These are phyloP conservation scores for Gossypium thurberi DNA, from an alignment of 345 rosid genomes.

Conservation along the genomic window DNA sequence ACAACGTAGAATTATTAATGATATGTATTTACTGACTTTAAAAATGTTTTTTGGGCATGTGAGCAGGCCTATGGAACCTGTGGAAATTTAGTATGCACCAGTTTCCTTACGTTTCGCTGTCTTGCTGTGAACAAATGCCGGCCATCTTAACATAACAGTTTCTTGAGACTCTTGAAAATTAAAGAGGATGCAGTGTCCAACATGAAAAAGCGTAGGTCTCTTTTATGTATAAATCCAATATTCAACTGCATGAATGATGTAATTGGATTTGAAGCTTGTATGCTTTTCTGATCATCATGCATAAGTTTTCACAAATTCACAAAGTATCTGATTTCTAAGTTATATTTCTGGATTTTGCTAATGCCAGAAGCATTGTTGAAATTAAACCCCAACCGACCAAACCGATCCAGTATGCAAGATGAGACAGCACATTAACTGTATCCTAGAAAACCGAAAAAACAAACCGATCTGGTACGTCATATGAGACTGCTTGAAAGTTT, in stretches of 20 bases:
- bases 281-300: not conserved
- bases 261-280: not conserved
- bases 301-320: no score
- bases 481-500: no score
- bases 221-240: constrained; percentile 20
- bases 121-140: constrained; percentile 14
- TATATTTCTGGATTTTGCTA: no score
- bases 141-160: constrained; percentile 12
- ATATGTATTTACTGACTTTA: not conserved
- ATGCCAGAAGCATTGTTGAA: no score
- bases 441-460: no score
- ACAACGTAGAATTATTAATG: not conserved
- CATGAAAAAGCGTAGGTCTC: constrained; percentile 21
- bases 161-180: constrained; percentile 10
- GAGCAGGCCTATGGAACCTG: constrained; percentile 16
- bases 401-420: no score
- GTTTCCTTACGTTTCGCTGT: not conserved
- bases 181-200: constrained; percentile 1
- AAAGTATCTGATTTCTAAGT: no score
- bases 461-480: no score
- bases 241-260: constrained; percentile 18
- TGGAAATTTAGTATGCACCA: not conserved
- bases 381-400: no score
- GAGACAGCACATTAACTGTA: no score
- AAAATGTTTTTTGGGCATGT: constrained; percentile 15